Evolutionary conservation across 176 grass and related monocot species (phyloP).

Genomic region (Ananas comosus): DNA sequence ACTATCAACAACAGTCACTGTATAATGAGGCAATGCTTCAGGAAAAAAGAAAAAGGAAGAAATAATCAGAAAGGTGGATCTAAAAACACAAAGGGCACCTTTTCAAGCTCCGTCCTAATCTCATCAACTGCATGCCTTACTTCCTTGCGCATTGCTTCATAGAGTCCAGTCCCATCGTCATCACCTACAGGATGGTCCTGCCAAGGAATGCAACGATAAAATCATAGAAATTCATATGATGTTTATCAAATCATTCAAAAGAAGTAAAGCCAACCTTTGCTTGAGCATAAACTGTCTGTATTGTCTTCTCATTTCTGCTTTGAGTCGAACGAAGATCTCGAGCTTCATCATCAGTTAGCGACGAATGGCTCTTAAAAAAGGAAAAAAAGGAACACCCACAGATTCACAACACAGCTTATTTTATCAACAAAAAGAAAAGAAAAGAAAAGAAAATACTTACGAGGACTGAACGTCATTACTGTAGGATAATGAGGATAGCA

Average conservation of each 20-base stretch:
- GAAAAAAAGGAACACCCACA: background rate
- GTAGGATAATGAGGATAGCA: background rate
- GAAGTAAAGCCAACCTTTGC: constrained; percentile 42
- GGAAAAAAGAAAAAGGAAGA: constrained; percentile 5
- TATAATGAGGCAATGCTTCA: constrained; percentile 5
- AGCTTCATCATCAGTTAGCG: constrained; percentile 88
- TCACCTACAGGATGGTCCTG: constrained; percentile 29
- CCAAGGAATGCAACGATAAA: constrained; percentile 8
- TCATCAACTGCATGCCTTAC: constrained; percentile 82
- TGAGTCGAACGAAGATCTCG: constrained; percentile 33
- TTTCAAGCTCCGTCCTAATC: constrained; percentile 74
- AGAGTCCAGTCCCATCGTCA: constrained; percentile 34
- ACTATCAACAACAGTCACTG: background rate
- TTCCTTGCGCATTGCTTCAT: constrained; percentile 80
- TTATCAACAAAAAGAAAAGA: no score
- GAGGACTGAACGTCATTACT: background rate
- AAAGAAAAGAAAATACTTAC: no score
- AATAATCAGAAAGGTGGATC: background rate
- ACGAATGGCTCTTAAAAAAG: constrained; percentile 72
- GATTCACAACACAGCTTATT: background rate
- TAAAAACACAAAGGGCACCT: constrained; percentile 23
- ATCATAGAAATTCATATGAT: constrained; percentile 1
- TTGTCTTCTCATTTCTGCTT: constrained; percentile 41
- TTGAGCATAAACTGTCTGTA: constrained; percentile 30
- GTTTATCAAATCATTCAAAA: background rate